Percentiles rank a stretch among this genome's conserved stretches.
phyloP scores from a whole-genome alignment of 169 alveolate species.

The Eimeria sp. region DNA sequence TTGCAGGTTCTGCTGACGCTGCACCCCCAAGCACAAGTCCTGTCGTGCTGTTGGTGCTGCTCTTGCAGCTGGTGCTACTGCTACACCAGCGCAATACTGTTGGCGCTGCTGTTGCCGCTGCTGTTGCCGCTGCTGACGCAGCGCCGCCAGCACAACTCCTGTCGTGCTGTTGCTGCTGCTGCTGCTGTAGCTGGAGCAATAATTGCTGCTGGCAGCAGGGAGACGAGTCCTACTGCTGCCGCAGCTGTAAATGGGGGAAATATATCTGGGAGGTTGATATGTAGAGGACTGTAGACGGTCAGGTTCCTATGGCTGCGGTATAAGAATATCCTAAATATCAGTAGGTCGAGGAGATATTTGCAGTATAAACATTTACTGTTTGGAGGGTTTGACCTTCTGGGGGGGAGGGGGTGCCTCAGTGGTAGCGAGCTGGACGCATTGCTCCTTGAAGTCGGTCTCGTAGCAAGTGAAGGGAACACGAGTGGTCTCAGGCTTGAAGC shows the following conservation, averaged over 20 bases:
- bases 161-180: background rate
- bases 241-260: background rate
- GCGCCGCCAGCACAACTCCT: no score
- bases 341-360: no score
- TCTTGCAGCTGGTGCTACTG: no score
- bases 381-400: constrained; percentile 18
- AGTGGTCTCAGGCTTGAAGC: constrained; percentile 70
- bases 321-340: background rate
- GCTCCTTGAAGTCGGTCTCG: constrained; percentile 76
- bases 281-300: background rate
- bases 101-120: no score
- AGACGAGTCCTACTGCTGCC: background rate
- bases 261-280: background rate
- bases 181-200: background rate
- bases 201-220: background rate
- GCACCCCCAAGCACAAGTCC: no score
- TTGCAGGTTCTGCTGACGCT: no score
- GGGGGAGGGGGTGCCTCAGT: constrained; percentile 78
- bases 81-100: no score
- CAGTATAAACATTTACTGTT: background rate
- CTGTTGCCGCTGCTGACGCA: no score
- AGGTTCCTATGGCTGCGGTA: background rate
- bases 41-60: no score
- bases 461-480: constrained; percentile 81
- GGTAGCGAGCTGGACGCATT: constrained; percentile 79